A percentile compares a stretch with the other conserved stretches of the same genome.
Evolutionary conservation across 2,329 filamentous ascomycete genomes (phyloP).

Genomic region (Botrytis pseudocinerea): DNA sequence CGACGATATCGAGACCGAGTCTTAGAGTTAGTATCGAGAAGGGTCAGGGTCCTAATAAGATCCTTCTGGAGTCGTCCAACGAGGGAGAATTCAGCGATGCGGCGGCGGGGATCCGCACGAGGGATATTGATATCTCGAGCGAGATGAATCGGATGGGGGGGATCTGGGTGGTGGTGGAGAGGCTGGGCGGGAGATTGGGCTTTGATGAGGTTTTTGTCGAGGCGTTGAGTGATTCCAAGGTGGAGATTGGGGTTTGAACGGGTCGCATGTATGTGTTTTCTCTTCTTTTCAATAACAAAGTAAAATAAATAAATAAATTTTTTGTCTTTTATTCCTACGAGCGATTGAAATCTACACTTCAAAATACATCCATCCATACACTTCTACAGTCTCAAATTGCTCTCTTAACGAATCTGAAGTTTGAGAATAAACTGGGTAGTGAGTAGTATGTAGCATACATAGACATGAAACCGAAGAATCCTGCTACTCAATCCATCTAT

Average conservation of each 20-base stretch:
- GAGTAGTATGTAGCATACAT: background rate
- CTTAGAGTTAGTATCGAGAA: conserved; percentile 73
- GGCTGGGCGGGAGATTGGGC: conserved; percentile 56
- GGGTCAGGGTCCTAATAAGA: conserved; percentile 68
- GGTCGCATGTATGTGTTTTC: conserved; percentile 6
- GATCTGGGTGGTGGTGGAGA: conserved; percentile 80
- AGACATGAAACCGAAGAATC: conserved; percentile 7
- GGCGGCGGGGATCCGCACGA: conserved; percentile 64
- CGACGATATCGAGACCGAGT: conserved; percentile 44
- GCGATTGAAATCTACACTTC: background rate
- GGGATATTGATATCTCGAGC: conserved; percentile 74
- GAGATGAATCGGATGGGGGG: conserved; percentile 55
- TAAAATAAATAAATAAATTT: too few species aligned
- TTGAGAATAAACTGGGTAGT: background rate
- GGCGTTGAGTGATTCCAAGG: conserved; percentile 45
- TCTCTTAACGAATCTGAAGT: background rate
- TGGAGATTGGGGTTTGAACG: conserved; percentile 40
- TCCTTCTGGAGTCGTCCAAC: conserved; percentile 64
- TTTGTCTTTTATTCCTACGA: background rate
- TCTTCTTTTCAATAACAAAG: background rate
- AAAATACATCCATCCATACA: background rate
- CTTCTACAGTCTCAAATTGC: background rate
- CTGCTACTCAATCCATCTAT: background rate
- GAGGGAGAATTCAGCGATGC: conserved; percentile 74
- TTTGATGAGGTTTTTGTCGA: conserved; percentile 55